These are phyloP conservation scores for Termitomyces sp. DNA, from an alignment of 768 basidiomycete species.

Conservation along the genomic window DNA sequence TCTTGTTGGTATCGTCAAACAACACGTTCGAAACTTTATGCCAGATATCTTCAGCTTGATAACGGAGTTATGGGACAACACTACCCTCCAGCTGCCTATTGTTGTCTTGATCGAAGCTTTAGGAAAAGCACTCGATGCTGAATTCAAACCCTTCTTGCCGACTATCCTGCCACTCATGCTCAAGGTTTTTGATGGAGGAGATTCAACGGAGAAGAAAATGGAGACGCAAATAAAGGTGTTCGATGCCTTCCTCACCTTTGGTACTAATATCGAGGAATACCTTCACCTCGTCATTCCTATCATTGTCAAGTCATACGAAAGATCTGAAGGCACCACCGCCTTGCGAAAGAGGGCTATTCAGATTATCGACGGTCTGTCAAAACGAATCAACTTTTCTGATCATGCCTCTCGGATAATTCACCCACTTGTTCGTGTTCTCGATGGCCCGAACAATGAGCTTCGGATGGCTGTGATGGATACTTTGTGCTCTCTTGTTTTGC, in stretches of 20 bases:
- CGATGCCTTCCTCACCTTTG: conserved; percentile 93
- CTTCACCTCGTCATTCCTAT: conserved; percentile 95
- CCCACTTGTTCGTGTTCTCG: conserved; percentile 85
- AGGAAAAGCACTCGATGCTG: conserved; percentile 91
- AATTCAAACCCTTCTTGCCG: conserved; percentile 95
- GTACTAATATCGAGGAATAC: conserved; percentile 96
- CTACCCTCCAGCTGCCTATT: conserved; percentile 81
- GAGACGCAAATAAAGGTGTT: conserved; percentile 86
- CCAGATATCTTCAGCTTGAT: conserved; percentile 82
- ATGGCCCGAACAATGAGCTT: conserved; percentile 71
- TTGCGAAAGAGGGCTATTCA: conserved; percentile 88
- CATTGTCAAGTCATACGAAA: conserved; percentile 88
- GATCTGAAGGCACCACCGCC: conserved; percentile 64
- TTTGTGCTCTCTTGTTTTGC: conserved; percentile 85
- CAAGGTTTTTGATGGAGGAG: conserved; percentile 82
- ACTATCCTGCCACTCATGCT: conserved; percentile 85
- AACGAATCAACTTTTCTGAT: conserved; percentile 95
- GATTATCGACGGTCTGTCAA: conserved; percentile 86
- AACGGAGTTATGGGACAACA: conserved; percentile 87
- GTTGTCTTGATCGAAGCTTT: conserved; percentile 91
- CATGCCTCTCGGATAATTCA: conserved; percentile 97
- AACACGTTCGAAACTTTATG: conserved; percentile 92
- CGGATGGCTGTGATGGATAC: conserved; percentile 89
- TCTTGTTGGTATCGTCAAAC: conserved; percentile 93
- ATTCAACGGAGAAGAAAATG: conserved; percentile 74